These are phyloP conservation scores for Pleomassaria siparia DNA, from an alignment of 2,329 filamentous ascomycete genomes.

Conservation along the genomic window DNA sequence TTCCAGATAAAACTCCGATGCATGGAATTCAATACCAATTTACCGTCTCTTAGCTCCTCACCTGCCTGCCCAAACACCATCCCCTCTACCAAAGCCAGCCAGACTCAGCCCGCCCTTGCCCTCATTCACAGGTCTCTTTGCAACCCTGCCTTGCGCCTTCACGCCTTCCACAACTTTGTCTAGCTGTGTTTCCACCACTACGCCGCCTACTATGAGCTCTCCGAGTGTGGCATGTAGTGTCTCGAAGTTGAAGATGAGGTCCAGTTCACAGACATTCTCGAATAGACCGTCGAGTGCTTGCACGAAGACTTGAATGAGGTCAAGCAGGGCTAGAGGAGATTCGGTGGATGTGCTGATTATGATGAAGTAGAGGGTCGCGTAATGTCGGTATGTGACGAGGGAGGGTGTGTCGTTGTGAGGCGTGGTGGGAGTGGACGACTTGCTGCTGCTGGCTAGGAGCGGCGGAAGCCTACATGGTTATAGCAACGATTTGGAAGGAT, in stretches of 20 bases:
- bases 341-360: conserved; percentile 96
- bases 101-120: conserved; percentile 42
- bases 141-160: conserved; percentile 70
- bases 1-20: too few species aligned
- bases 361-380: conserved; percentile 98
- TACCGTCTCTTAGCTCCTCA: conserved; percentile 7
- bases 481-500: neutral
- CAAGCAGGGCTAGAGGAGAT: conserved; percentile 90
- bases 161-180: conserved; percentile 89
- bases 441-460: conserved; percentile 56
- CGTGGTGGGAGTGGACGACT: conserved; percentile 49
- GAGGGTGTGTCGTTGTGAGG: conserved; percentile 87
- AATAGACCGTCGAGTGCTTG: conserved; percentile 93
- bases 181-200: conserved; percentile 88
- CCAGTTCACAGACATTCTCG: conserved; percentile 97
- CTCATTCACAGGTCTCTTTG: conserved; percentile 78
- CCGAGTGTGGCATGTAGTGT: conserved; percentile 86
- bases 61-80: conserved; percentile 18
- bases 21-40: neutral
- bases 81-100: conserved; percentile 20
- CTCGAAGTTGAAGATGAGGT: conserved; percentile 99
- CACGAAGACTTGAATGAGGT: conserved; percentile 97
- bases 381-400: conserved; percentile 96
- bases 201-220: conserved; percentile 94
- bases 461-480: conserved; percentile 65